phyloP scores from a whole-genome alignment of 1,139 yeast species.

The Kodamaea alishanica region DNA sequence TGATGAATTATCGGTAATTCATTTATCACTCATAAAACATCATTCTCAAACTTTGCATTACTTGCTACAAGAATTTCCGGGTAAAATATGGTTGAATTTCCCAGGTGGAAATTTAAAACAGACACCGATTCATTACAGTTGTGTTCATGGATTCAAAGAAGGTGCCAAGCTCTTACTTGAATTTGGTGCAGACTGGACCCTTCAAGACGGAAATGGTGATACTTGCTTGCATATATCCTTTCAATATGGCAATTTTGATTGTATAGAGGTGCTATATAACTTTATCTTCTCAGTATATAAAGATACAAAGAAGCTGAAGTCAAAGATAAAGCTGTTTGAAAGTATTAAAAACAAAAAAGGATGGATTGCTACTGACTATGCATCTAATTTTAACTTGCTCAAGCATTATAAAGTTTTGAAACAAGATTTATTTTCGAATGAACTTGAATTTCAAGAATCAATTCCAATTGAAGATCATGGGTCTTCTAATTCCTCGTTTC shows the following conservation, averaged over 20 bases:
- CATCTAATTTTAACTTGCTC: slow-evolving; percentile 47
- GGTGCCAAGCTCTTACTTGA: slow-evolving; percentile 70
- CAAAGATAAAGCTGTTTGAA: slow-evolving; percentile 14
- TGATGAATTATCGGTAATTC: slow-evolving; percentile 69
- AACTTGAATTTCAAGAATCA: slow-evolving; percentile 2
- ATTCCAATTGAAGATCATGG: slow-evolving; percentile 4
- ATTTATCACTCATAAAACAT: slow-evolving; percentile 59
- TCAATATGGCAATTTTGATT: slow-evolving; percentile 66
- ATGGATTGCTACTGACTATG: slow-evolving; percentile 66
- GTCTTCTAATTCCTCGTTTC: slow-evolving; percentile 10
- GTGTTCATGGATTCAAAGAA: slow-evolving; percentile 62
- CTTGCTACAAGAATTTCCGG: slow-evolving; percentile 75
- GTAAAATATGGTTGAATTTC: slow-evolving; percentile 54
- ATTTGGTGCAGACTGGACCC: slow-evolving; percentile 72
- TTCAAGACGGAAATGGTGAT: slow-evolving; percentile 62
- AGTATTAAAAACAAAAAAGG: slow-evolving; percentile 55
- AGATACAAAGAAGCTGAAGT: slow-evolving; percentile 39
- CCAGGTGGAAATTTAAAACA: slow-evolving; percentile 50
- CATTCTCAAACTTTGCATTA: slow-evolving; percentile 81
- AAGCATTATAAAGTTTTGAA: slow-evolving; percentile 13
- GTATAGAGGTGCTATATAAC: slow-evolving; percentile 56
- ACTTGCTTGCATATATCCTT: slow-evolving; percentile 80
- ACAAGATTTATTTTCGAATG: slow-evolving; percentile 7
- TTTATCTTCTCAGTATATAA: slow-evolving; percentile 18
- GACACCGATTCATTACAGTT: slow-evolving; percentile 75